Evolutionary conservation across 306 rosid genomes (phyloP).

Genomic region (Vachellia pachyceras): DNA sequence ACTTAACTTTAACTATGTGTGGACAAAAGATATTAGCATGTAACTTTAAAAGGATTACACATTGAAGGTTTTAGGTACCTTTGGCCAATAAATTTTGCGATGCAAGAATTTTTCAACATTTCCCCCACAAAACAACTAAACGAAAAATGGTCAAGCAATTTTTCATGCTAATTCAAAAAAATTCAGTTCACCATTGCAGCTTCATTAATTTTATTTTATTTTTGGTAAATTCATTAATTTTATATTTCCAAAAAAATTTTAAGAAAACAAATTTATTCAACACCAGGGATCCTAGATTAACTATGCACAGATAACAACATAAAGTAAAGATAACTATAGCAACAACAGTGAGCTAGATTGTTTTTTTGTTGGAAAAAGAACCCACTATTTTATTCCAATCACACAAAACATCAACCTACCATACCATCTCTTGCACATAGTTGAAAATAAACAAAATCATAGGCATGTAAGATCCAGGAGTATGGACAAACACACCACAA

Average conservation of each 20-base stretch:
- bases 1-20: too few relatives aligned
- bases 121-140: background rate
- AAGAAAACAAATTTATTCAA: background rate
- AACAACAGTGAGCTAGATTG: background rate
- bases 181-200: background rate
- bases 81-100: too few relatives aligned
- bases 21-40: too few relatives aligned
- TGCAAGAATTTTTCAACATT: too few relatives aligned
- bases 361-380: background rate
- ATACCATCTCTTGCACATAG: constrained; percentile 16
- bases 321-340: background rate
- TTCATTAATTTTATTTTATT: too few relatives aligned
- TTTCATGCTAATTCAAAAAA: background rate
- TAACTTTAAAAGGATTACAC: too few relatives aligned
- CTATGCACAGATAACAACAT: background rate
- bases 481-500: constrained; percentile 10
- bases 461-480: constrained; percentile 20
- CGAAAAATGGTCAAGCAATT: background rate
- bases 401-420: constrained; percentile 29
- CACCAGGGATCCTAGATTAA: background rate
- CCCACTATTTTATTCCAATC: constrained; percentile 21
- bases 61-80: too few relatives aligned
- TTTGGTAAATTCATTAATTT: too few relatives aligned
- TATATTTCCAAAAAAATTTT: too few relatives aligned
- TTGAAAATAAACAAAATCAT: background rate